phyloP scores from a whole-genome alignment of 2,329 filamentous ascomycete species.

The Pseudopyrenochaeta lycopersici region DNA sequence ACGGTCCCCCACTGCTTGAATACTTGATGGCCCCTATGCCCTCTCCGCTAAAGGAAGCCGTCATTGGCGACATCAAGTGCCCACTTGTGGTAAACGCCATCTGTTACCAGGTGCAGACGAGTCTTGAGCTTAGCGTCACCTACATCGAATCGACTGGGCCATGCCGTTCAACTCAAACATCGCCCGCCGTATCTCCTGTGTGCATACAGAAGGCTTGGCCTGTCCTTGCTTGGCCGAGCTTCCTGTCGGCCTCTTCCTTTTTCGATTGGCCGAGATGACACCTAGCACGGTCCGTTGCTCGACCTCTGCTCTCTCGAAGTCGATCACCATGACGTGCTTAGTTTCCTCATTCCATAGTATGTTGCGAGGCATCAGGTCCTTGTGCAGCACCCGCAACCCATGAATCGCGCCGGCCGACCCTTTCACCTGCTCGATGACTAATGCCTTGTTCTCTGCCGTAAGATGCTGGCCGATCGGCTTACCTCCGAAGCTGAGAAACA shows the following conservation, averaged over 20 bases:
- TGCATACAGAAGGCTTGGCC: neutral
- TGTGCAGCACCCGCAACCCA: slow-evolving; percentile 21
- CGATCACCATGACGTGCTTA: slow-evolving; percentile 22
- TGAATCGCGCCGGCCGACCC: slow-evolving; percentile 17
- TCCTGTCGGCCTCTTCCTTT: slow-evolving; percentile 9
- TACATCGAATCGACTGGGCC: neutral
- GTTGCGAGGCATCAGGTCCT: slow-evolving; percentile 25
- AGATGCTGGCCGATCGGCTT: slow-evolving; percentile 14
- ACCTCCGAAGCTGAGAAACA: slow-evolving; percentile 34
- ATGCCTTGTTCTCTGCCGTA: slow-evolving; percentile 11
- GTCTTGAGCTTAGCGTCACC: neutral
- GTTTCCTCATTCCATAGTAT: slow-evolving; percentile 24
- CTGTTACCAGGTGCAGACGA: neutral
- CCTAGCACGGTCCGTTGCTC: slow-evolving; percentile 30
- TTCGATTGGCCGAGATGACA: slow-evolving; percentile 13
- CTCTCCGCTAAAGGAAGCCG: neutral
- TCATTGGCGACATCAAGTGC: neutral
- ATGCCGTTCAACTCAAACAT: neutral
- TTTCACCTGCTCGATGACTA: slow-evolving; percentile 9
- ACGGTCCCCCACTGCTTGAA: neutral
- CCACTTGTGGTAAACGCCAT: neutral
- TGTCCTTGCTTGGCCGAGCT: neutral
- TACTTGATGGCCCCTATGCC: neutral
- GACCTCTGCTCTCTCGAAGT: slow-evolving; percentile 31
- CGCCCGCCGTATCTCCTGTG: neutral